Conservation (phyloP, 208 protist species). For the Blastocrithidia nonstop region DNA sequence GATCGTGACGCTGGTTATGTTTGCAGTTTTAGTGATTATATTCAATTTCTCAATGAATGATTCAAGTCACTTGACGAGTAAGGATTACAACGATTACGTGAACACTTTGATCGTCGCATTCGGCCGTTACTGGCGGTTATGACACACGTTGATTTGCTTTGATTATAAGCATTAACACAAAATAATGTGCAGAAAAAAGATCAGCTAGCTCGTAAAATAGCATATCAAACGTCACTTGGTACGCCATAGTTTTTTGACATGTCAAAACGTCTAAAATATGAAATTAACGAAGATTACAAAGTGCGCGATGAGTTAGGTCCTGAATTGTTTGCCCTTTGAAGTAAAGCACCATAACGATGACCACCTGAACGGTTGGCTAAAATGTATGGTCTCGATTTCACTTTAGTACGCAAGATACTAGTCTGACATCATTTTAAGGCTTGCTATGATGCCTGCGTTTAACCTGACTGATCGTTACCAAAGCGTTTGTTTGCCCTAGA, state of each 20-base stretch:
- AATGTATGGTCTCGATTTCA: slow-evolving; percentile 90
- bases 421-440: slow-evolving; percentile 90
- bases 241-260: slow-evolving; percentile 90
- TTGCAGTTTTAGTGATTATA: slow-evolving; percentile 87
- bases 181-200: slow-evolving; percentile 81
- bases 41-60: slow-evolving; percentile 90
- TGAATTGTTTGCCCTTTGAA: slow-evolving; percentile 87
- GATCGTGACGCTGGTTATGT: slow-evolving; percentile 75
- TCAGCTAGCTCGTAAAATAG: slow-evolving; percentile 75
- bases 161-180: slow-evolving; percentile 84
- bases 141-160: slow-evolving; percentile 83
- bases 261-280: slow-evolving; percentile 80
- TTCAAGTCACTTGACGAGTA: slow-evolving; percentile 88
- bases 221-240: slow-evolving; percentile 81
- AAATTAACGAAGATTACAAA: slow-evolving; percentile 91
- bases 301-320: slow-evolving; percentile 87
- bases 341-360: slow-evolving; percentile 87
- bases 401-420: slow-evolving; percentile 82
- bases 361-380: slow-evolving; percentile 86
- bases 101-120: slow-evolving; percentile 87
- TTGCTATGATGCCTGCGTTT: slow-evolving; percentile 88
- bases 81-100: slow-evolving; percentile 76
- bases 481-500: slow-evolving; percentile 88
- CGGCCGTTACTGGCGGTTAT: slow-evolving; percentile 85
- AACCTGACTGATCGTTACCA: slow-evolving; percentile 86